Percentiles rank a stretch among this genome's conserved stretches.
These are phyloP conservation scores for Rutidosis leptorrhynchoides DNA, from an alignment of 129 eudicot species.

Conservation along the genomic window DNA sequence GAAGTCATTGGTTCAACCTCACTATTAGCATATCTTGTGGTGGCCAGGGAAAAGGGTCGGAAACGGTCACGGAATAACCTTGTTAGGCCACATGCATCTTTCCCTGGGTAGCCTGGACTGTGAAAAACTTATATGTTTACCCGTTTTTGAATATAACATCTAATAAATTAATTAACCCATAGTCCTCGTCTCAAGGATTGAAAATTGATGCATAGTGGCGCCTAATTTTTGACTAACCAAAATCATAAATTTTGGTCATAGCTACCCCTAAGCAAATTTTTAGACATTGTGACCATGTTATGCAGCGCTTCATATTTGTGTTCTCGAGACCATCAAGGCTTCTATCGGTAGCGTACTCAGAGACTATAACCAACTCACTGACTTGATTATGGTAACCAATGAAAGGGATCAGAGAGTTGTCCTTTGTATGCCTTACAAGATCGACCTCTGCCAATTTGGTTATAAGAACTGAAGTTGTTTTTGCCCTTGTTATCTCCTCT, in stretches of 20 bases:
- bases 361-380: not conserved
- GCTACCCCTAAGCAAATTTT: slow-evolving; percentile 7
- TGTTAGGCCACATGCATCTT: too few species aligned
- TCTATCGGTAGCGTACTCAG: not conserved
- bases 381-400: not conserved
- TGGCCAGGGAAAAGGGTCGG: too few species aligned
- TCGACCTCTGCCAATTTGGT: not conserved
- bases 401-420: slow-evolving; percentile 3
- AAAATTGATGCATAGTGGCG: not conserved
- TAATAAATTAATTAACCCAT: too few species aligned
- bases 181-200: not conserved
- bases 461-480: not conserved
- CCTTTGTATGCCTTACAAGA: not conserved
- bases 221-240: not conserved
- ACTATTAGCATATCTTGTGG: too few species aligned
- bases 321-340: not conserved
- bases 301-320: not conserved
- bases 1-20: too few species aligned
- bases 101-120: too few species aligned
- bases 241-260: not conserved
- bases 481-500: not conserved
- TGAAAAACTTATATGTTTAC: too few species aligned
- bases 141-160: too few species aligned
- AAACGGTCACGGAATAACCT: too few species aligned
- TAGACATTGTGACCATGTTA: not conserved